Conservation (phyloP, 2,329 filamentous ascomycete species). For the Graphilbum ipis-grandicollis region DNA sequence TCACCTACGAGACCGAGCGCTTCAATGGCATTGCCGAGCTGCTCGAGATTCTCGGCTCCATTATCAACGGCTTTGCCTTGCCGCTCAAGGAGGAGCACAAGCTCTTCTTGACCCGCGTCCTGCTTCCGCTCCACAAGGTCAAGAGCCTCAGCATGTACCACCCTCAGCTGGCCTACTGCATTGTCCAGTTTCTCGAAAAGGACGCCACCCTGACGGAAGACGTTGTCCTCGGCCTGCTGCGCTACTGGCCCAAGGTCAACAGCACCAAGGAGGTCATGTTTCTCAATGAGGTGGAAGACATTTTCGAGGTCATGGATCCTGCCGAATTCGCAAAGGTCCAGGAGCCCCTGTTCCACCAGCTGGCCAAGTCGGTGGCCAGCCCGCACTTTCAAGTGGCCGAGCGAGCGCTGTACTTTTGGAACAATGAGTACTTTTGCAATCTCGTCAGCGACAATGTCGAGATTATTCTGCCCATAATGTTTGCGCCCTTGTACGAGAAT, state of each 20-base stretch:
- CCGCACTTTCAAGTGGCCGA: constrained; percentile 98
- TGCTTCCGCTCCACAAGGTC: constrained; percentile 91
- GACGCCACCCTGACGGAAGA: constrained; percentile 95
- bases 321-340: constrained; percentile 98
- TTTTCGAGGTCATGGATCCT: constrained; percentile 99
- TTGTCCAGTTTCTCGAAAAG: constrained; percentile 96
- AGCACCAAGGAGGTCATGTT: constrained; percentile 99
- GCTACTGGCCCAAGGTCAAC: constrained; percentile 99
- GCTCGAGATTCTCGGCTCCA: constrained; percentile 90
- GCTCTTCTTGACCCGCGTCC: constrained; percentile 81
- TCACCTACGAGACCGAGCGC: constrained; percentile 94
- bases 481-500: constrained; percentile 93
- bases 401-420: constrained; percentile 97
- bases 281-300: constrained; percentile 96
- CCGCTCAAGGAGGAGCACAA: constrained; percentile 98
- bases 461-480: constrained; percentile 98
- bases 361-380: constrained; percentile 94
- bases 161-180: constrained; percentile 94
- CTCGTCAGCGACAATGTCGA: constrained; percentile 98
- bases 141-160: constrained; percentile 99
- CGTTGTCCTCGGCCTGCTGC: constrained; percentile 81
- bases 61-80: constrained; percentile 96
- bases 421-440: constrained; percentile 99
- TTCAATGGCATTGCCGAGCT: constrained; percentile 98
- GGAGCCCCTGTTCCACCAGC: constrained; percentile 89